Conservation (phyloP, 192 early-diverging fungal genomes). For the Linnemannia zychae region DNA sequence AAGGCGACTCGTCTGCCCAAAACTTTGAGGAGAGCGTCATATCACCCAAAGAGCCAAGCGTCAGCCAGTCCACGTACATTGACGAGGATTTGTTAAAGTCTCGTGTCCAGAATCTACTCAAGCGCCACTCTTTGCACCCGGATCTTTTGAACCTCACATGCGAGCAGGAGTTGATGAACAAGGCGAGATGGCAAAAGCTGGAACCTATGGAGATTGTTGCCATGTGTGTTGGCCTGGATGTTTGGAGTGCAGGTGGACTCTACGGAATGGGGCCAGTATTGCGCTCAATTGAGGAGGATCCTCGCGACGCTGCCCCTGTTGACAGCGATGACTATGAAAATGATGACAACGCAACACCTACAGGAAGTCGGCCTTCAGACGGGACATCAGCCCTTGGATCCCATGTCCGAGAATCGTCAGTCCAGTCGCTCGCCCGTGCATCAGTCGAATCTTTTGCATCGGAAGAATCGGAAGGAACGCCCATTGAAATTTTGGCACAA, state of each 20-base stretch:
- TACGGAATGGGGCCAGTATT: conserved; percentile 42
- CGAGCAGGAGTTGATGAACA: conserved; percentile 60
- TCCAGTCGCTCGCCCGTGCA: background rate
- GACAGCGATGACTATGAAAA: conserved; percentile 16
- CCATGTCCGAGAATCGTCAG: background rate
- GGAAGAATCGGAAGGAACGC: conserved; percentile 29
- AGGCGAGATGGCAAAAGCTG: conserved; percentile 67
- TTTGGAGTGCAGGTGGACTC: conserved; percentile 64
- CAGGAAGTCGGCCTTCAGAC: background rate
- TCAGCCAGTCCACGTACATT: background rate
- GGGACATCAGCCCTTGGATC: background rate
- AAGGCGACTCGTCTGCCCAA: conserved; percentile 5
- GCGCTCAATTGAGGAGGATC: conserved; percentile 28
- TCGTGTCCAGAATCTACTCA: conserved; percentile 55
- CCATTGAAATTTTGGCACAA: conserved; percentile 39
- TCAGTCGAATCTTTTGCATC: conserved; percentile 35
- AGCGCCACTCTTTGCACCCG: conserved; percentile 69
- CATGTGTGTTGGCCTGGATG: conserved; percentile 67
- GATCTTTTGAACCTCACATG: conserved; percentile 58
- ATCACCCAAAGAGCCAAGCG: conserved; percentile 19
- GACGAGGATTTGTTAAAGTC: conserved; percentile 53
- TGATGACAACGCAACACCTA: background rate
- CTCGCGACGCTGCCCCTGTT: background rate
- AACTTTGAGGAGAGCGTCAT: background rate
- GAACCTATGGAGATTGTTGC: conserved; percentile 73